Evolutionary conservation across 164 flowering plant genomes (phyloP), one percentile per base, ranked within the genome.

Genomic region (Annona cherimola): DNA sequence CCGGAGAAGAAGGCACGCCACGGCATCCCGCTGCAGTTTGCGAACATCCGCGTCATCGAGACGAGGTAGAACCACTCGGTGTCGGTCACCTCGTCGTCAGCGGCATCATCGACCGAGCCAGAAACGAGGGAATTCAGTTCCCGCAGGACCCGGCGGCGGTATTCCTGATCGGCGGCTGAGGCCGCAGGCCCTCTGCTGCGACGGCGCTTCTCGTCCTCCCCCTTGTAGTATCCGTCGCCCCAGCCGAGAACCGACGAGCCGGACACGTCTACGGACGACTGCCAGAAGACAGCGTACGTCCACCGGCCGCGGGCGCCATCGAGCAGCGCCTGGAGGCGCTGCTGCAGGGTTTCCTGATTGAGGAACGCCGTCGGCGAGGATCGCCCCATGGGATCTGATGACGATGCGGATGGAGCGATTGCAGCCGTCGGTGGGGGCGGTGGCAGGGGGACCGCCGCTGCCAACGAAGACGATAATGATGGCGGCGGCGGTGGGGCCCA

Each of bases 201-300:
- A 39, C 78, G 76, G 46, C 65, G 63, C 57, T 84, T 81, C n/a
- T 84, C 85, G 45, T 85, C 90, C 41, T 86, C 98, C 0, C 97
- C 97, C 62, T 84, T 89, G 76, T 94, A 92, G 74, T 92, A 94
- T 1, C 98, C 97, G 69, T 94, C 98, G 0, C 94, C 97, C 97
- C 97, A 94, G 0, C 87, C 95, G 0, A 94, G 74, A 1, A 85
- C 46, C 0, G 91, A 39, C 4, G 83, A 70, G 19, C 88, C 94
- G 5, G 88, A 66, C 57, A 71, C 62, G 71, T 85, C 89, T 0
- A 76, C 81, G 1, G 93, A 87, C 2, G 86, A 82, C 64, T 92
- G 96, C 98, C 98, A 94, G 84, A 87, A 94, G 50, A 94, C 90
- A 1, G 98, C 95, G 83, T 94, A 94, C n/a, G 91, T 90, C 98